phyloP scores from a whole-genome alignment of 352 stramenopile species.

The Stramenopiles sp. region DNA sequence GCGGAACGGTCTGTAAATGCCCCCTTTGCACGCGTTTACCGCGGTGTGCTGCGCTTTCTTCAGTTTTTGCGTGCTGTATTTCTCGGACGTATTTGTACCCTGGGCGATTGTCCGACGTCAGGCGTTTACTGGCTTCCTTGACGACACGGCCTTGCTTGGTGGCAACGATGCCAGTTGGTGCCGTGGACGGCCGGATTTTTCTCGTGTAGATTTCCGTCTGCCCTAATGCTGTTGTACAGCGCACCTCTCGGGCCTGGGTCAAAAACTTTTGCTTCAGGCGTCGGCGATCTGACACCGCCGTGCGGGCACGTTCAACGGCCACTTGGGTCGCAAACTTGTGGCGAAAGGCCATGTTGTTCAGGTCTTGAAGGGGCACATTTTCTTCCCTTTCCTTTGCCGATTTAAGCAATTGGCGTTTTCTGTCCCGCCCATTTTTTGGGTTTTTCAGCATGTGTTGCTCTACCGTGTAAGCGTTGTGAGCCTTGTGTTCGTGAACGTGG shows the following conservation, averaged over 20 bases:
- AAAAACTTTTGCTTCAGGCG: not conserved
- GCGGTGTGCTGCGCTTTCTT: not conserved
- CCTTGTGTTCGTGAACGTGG: not conserved
- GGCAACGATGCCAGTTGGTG: not conserved
- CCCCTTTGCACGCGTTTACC: not conserved
- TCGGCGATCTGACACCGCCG: not conserved
- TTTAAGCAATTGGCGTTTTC: not conserved
- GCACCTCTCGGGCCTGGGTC: not conserved
- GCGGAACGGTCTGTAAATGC: not conserved
- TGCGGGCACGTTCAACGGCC: not conserved
- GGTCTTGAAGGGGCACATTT: not conserved
- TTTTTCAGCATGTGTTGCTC: not conserved
- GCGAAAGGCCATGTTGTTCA: not conserved
- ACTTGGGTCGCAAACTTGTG: not conserved
- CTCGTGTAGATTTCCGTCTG: not conserved
- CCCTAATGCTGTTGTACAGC: not conserved
- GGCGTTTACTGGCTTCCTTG: not conserved
- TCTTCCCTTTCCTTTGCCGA: not conserved
- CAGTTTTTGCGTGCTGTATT: not conserved
- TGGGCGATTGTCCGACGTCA: not conserved
- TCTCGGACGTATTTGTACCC: not conserved
- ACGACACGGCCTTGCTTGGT: too few species aligned
- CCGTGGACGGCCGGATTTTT: not conserved
- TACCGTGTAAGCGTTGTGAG: not conserved
- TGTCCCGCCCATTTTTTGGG: not conserved